A percentile compares a stretch with the other conserved stretches of the same genome.
phyloP scores from a whole-genome alignment of 768 basidiomycete genomes.

The Kwoniella sp. region DNA sequence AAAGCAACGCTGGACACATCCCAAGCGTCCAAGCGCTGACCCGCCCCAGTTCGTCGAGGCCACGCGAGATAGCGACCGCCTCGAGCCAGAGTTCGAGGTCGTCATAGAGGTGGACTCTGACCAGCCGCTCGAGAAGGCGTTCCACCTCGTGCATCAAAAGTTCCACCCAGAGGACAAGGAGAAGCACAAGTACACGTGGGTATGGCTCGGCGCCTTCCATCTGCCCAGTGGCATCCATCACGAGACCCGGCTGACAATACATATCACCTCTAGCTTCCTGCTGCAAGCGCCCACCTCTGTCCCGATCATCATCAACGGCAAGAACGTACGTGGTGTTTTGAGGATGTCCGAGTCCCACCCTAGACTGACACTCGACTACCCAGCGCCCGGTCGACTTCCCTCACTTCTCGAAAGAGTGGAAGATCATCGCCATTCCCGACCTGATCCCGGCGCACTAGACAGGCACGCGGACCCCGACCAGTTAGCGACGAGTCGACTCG shows the following conservation, averaged over 20 bases:
- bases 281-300: conserved; percentile 2
- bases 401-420: conserved; percentile 14
- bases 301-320: conserved; percentile 10
- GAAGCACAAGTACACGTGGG: conserved; percentile 15
- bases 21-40: too few species aligned
- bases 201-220: not conserved
- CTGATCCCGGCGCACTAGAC: not conserved
- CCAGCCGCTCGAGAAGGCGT: conserved; percentile 7
- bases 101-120: conserved; percentile 10
- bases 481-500: too few species aligned
- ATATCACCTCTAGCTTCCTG: not conserved
- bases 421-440: conserved; percentile 11
- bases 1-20: too few species aligned
- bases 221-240: not conserved
- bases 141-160: conserved; percentile 2
- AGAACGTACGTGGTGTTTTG: conserved; percentile 1
- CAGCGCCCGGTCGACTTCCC: conserved; percentile 13
- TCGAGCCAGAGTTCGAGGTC: conserved; percentile 12
- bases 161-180: conserved; percentile 9
- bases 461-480: not conserved
- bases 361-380: not conserved
- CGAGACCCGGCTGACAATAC: too few species aligned
- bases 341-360: not conserved
- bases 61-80: not conserved
- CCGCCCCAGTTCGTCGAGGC: conserved; percentile 18